Conservation (phyloP, 768 basidiomycete genomes). For the Glaciozyma martinii region DNA sequence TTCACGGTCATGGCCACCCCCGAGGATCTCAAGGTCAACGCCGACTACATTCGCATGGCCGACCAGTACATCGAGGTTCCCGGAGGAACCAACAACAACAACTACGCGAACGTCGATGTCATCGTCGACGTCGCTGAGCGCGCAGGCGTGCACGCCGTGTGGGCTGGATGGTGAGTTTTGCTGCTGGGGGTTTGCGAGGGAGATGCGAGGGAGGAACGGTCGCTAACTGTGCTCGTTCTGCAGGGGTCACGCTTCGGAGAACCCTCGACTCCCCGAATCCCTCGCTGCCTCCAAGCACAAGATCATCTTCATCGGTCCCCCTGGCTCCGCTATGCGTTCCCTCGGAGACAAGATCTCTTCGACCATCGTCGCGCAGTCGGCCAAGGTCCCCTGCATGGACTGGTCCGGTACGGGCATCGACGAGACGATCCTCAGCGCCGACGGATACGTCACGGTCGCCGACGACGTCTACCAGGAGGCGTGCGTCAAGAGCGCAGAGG, state of each 20-base stretch:
- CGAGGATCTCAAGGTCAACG: constrained; percentile 69
- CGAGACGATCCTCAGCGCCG: constrained; percentile 70
- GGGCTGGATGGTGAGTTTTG: constrained; percentile 78
- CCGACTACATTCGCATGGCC: constrained; percentile 99
- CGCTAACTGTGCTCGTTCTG: background rate
- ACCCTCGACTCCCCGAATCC: constrained; percentile 89
- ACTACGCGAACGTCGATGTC: constrained; percentile 98
- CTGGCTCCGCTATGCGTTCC: constrained; percentile 97
- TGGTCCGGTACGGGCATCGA: constrained; percentile 96
- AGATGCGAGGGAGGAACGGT: background rate
- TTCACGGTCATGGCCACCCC: constrained; percentile 99
- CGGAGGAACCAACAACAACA: constrained; percentile 97
- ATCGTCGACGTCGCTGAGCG: constrained; percentile 98
- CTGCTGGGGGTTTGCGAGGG: background rate
- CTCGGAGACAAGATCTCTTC: constrained; percentile 99
- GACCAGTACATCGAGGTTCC: constrained; percentile 98
- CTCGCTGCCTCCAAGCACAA: constrained; percentile 84
- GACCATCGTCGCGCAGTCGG: constrained; percentile 96
- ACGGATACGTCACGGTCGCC: constrained; percentile 88
- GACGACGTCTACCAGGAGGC: constrained; percentile 80
- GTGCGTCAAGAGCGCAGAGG: constrained; percentile 77
- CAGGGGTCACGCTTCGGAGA: constrained; percentile 93
- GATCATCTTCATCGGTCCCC: constrained; percentile 98
- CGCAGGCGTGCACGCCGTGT: constrained; percentile 94
- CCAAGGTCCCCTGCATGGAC: constrained; percentile 93